Evolutionary conservation across 129 eudicot species (phyloP).

Genomic region (Tagetes erecta): DNA sequence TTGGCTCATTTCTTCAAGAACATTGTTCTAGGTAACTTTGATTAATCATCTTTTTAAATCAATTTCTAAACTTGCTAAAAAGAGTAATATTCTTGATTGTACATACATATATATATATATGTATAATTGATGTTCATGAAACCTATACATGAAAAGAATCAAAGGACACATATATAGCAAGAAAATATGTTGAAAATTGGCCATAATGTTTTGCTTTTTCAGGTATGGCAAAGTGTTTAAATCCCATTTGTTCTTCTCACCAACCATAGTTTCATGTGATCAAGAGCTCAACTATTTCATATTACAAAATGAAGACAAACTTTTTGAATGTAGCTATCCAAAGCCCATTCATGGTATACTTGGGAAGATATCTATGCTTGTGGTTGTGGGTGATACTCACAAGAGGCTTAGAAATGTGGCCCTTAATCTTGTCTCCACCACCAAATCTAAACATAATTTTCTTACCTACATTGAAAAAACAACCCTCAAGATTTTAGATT

Average conservation of each 20-base stretch:
- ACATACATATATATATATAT: not conserved
- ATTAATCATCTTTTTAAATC: conserved; percentile 12
- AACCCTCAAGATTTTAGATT: conserved; percentile 55
- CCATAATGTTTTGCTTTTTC: conserved; percentile 14
- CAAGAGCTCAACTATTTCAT: conserved; percentile 74
- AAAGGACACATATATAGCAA: conserved; percentile 29
- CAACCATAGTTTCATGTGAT: conserved; percentile 83
- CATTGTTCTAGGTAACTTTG: conserved; percentile 66
- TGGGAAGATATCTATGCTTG: conserved; percentile 66
- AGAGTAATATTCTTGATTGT: conserved; percentile 35
- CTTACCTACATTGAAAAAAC: conserved; percentile 54
- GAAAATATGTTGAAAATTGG: conserved; percentile 25
- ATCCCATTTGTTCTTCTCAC: conserved; percentile 72
- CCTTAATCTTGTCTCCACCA: conserved; percentile 55
- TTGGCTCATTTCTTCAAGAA: conserved; percentile 65
- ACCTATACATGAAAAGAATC: conserved; percentile 28
- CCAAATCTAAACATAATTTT: conserved; percentile 63
- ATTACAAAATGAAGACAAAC: conserved; percentile 72
- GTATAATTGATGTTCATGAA: conserved; percentile 26
- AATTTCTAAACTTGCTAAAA: conserved; percentile 29
- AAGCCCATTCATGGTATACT: conserved; percentile 72
- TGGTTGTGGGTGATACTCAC: conserved; percentile 68
- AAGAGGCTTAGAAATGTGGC: conserved; percentile 73
- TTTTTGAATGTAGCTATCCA: conserved; percentile 79
- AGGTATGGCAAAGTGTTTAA: conserved; percentile 91